A percentile compares a stretch with the other conserved stretches of the same genome.
Conservation (phyloP, 176 grass and related monocot genomes). For the Ananas comosus region DNA sequence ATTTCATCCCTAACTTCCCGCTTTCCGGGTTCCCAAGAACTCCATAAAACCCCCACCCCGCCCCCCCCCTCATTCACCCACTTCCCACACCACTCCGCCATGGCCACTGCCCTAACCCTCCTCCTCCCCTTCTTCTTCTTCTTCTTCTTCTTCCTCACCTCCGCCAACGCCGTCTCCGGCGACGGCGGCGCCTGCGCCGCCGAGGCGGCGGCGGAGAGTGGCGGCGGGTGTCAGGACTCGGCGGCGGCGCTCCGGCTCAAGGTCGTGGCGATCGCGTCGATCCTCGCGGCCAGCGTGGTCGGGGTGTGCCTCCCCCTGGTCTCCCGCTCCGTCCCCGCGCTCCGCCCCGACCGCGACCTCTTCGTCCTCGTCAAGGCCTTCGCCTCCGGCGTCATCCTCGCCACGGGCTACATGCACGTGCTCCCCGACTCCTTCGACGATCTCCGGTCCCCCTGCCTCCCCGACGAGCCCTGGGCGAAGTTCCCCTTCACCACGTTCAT, state of each 20-base stretch:
- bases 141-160: neutral
- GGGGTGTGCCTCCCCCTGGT: slow-evolving; percentile 60
- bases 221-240: slow-evolving; percentile 15
- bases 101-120: neutral
- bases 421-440: slow-evolving; percentile 64
- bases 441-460: slow-evolving; percentile 22
- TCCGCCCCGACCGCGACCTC: slow-evolving; percentile 52
- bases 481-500: slow-evolving; percentile 63
- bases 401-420: slow-evolving; percentile 82
- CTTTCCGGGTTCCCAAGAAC: neutral
- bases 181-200: neutral
- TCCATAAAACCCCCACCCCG: neutral
- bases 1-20: neutral
- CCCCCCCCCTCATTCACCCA: neutral
- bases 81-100: neutral
- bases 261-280: slow-evolving; percentile 43
- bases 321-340: slow-evolving; percentile 39
- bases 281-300: slow-evolving; percentile 40
- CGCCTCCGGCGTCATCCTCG: slow-evolving; percentile 81
- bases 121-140: neutral
- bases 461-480: neutral
- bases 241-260: slow-evolving; percentile 40
- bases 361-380: slow-evolving; percentile 84
- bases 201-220: neutral
- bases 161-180: neutral